Conservation (phyloP, 345 rosid species). For the Lenwebbia sp. region DNA sequence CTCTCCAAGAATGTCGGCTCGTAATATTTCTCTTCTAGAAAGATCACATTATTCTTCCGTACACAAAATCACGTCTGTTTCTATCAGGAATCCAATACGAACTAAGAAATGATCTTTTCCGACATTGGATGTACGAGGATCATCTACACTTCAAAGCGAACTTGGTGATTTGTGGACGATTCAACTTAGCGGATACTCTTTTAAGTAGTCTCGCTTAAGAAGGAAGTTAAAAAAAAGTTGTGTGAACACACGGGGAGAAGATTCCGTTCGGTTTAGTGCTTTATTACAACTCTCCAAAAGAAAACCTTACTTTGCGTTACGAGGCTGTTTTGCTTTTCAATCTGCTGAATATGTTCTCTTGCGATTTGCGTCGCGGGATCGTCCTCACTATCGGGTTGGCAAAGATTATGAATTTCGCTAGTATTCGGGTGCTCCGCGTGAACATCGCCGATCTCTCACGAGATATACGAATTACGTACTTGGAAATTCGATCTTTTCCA, state of each 20-base stretch:
- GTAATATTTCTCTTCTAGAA: background rate
- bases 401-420: background rate
- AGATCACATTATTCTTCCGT: background rate
- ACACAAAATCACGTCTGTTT: background rate
- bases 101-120: background rate
- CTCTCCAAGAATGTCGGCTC: background rate
- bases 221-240: background rate
- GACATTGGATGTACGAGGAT: background rate
- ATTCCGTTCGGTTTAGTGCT: background rate
- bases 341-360: background rate
- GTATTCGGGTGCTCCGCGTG: too few relatives aligned
- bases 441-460: background rate
- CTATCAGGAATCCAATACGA: background rate
- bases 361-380: background rate
- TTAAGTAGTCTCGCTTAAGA: too few relatives aligned
- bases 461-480: background rate
- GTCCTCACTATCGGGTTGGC: background rate
- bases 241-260: background rate
- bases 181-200: background rate
- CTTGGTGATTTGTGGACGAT: background rate
- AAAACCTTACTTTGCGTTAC: background rate
- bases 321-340: background rate
- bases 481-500: background rate
- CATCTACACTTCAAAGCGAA: background rate
- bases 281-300: background rate